Evolutionary conservation across 768 basidiomycete genomes (phyloP), one percentile per base, ranked within the genome.

Genomic region (Mycena crocata): DNA sequence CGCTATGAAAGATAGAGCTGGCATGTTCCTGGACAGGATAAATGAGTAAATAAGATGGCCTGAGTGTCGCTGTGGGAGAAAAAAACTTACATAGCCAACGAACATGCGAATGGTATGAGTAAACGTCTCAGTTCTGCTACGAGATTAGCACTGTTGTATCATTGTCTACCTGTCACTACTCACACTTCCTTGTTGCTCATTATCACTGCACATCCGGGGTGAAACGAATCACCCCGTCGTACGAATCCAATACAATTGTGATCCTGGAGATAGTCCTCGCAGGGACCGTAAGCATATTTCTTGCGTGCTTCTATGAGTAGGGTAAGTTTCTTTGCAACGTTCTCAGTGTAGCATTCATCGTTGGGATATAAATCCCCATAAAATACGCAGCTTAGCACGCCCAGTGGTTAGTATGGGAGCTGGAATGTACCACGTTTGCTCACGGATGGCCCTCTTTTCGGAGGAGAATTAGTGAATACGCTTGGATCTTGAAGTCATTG

Each of bases 301-400:
- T 86, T 87, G 70, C 94, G 90, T 34, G 83, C 87, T 45, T 82
- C 76, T 23, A 95, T 85, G 49, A 95, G 77, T 26, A 82, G 72
- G 49, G 73, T 81, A 52, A 95, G 81, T 48, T 85, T 85, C 34
- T 73, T 75, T 12, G 90, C 83, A 10, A 84, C 82, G 19, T 75
- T 74, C 65, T 83, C 83, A 67, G 89, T 83, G 73, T 88, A 92
- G 66, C 90, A 89, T 75, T 91, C 90, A 44, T 78, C 70, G 71
- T 93, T 91, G 0, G 89, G 90, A 71, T 93, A 93, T 19, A 94
- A 72, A 75, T 95, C 93, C 8, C 93, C 93, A 67, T 94, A 94
- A 76, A 94, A 95, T n/a, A 94, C 88, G 70, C 93, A 95, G 42
- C 93, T 95, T 57, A 32, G 63, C 21, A 56, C n/a, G 37, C 35